phyloP scores from a whole-genome alignment of 2,329 filamentous ascomycete genomes.

The Monilinia vaccinii-corymbosi region DNA sequence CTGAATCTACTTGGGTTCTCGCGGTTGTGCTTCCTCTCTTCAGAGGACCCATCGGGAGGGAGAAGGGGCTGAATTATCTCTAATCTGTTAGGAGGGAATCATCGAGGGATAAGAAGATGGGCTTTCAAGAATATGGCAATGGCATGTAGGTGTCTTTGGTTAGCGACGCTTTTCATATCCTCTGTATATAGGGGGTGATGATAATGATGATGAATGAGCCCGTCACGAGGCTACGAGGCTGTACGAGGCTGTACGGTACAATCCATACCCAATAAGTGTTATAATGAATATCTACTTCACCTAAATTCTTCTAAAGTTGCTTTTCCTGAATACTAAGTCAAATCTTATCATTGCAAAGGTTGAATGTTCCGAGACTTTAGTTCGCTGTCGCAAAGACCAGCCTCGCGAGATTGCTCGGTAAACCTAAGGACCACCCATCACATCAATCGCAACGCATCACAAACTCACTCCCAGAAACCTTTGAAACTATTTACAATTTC shows the following conservation, averaged over 20 bases:
- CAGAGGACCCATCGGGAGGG: background rate
- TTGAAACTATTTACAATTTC: background rate
- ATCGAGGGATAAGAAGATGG: background rate
- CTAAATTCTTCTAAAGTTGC: background rate
- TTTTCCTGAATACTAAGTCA: too few relatives aligned
- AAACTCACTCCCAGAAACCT: background rate
- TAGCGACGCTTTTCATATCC: background rate
- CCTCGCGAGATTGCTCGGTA: background rate
- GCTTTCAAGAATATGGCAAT: background rate
- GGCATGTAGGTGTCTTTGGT: background rate
- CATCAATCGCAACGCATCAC: background rate
- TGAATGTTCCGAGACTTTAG: too few relatives aligned
- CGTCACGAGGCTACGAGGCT: constrained; percentile 16
- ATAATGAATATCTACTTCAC: background rate
- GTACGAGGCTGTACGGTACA: background rate
- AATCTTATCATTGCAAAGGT: too few relatives aligned
- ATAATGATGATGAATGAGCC: background rate
- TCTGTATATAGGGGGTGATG: background rate
- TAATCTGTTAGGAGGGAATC: background rate
- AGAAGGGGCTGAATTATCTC: background rate
- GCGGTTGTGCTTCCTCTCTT: background rate
- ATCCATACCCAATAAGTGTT: background rate
- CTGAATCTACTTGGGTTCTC: constrained; percentile 10
- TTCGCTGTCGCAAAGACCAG: background rate
- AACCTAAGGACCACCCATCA: background rate